Percentiles rank a stretch among this genome's conserved stretches.
Conservation (phyloP, 2,329 filamentous ascomycete genomes). For the Fusarium mundagurra region DNA sequence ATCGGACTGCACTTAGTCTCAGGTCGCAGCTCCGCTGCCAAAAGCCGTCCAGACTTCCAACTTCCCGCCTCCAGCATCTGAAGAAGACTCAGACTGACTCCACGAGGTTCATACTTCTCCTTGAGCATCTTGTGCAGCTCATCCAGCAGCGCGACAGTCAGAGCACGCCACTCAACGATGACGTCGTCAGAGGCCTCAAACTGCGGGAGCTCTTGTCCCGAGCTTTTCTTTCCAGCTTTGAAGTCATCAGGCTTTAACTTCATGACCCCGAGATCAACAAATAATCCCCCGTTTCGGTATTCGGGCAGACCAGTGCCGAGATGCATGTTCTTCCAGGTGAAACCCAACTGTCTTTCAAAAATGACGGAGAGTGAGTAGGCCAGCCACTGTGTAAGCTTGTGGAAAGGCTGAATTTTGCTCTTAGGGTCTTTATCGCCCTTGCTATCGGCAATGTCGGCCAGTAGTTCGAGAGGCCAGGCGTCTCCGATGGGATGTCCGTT, state of each 20-base stretch:
- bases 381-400: slow-evolving; percentile 77
- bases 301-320: slow-evolving; percentile 75
- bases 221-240: slow-evolving; percentile 56
- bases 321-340: slow-evolving; percentile 61
- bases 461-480: slow-evolving; percentile 57
- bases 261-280: slow-evolving; percentile 68
- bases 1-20: slow-evolving; percentile 86
- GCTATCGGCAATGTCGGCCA: slow-evolving; percentile 8
- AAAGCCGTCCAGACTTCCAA: slow-evolving; percentile 77
- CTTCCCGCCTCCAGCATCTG: slow-evolving; percentile 64
- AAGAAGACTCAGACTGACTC: slow-evolving; percentile 51
- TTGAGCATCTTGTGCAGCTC: slow-evolving; percentile 50
- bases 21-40: slow-evolving; percentile 80
- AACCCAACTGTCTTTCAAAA: slow-evolving; percentile 62
- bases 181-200: slow-evolving; percentile 66
- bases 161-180: slow-evolving; percentile 69
- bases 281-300: slow-evolving; percentile 76
- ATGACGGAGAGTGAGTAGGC: slow-evolving; percentile 77
- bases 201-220: slow-evolving; percentile 55
- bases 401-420: slow-evolving; percentile 60
- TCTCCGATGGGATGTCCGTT: slow-evolving; percentile 57
- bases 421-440: neutral
- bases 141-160: slow-evolving; percentile 67
- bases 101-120: slow-evolving; percentile 45
- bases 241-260: slow-evolving; percentile 57